Evolutionary conservation across 2,329 filamentous ascomycete species (phyloP), one percentile per base, ranked within the genome.

Genomic region (Colletotrichum simmondsii): DNA sequence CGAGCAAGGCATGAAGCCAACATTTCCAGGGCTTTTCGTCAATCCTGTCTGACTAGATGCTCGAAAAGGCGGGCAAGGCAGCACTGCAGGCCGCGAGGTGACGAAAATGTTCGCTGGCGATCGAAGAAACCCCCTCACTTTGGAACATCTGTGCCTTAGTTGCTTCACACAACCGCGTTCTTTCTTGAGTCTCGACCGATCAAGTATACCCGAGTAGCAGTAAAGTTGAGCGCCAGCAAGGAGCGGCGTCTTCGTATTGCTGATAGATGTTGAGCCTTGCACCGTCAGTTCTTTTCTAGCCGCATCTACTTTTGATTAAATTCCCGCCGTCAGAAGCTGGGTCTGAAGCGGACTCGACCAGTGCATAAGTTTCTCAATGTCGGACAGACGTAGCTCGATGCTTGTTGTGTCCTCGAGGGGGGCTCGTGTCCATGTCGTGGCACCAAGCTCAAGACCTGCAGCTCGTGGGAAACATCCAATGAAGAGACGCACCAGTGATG

Each of bases 371-470:
- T 42, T 32, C 30, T 54, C 28, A 30, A 56, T 56, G 70, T 65
- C 49, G 32, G n/a, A 70, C 66, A 63, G 28, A 49, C 16, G 24
- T 26, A 63, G 68, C 53, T 57, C 49, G 11, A 5, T 67, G 14
- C 54, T 71, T 11, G 49, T 26, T 65, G 28, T 30, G 71, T 11
- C 59, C n/a, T 32, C 42, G n/a, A 59, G 61, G 61, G 72, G 24
- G 57, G 68, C 71, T 72, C 66, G 71, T 73, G 67, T 73, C 57
- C 68, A 68, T 63, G 68, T 67, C 57, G 71, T 73, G 62, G 68
- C 68, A 73, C 62, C 30, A 28, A 22, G 57, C 52, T 58, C 49
- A 66, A 37, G 24, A 72, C 59, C 49, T 72, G 52, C 46, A 59
- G 62, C 68, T 53, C 46, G 37, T 37, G 42, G 54, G 66, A 62